phyloP scores from a whole-genome alignment of 2,329 filamentous ascomycete genomes.

The Epicoccum nigrum region DNA sequence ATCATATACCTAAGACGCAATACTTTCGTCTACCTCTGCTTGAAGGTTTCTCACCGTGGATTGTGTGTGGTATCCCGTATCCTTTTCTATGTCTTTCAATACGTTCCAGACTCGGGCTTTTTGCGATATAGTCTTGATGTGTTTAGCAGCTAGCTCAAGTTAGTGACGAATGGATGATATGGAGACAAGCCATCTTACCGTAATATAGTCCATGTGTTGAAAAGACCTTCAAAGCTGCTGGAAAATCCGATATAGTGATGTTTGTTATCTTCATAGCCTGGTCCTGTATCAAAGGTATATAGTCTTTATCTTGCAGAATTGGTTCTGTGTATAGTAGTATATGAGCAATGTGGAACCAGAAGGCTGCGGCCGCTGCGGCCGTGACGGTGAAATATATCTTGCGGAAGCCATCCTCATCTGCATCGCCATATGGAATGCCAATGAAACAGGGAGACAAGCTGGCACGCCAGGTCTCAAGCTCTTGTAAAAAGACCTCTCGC shows the following conservation, averaged over 20 bases:
- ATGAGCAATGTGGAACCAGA: constrained; percentile 43
- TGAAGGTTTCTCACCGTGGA: constrained; percentile 38
- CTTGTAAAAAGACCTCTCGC: constrained; percentile 32
- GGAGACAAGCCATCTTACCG: constrained; percentile 22
- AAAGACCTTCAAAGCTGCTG: constrained; percentile 39
- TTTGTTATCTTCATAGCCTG: constrained; percentile 38
- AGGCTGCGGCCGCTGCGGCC: constrained; percentile 37
- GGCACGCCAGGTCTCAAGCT: constrained; percentile 37
- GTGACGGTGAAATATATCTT: constrained; percentile 43
- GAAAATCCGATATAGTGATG: constrained; percentile 44
- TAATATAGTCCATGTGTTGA: constrained; percentile 42
- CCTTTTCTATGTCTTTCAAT: constrained; percentile 38
- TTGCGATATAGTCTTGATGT: constrained; percentile 39
- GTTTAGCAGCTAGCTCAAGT: constrained; percentile 39
- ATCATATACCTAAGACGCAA: constrained; percentile 2
- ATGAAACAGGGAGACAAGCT: constrained; percentile 38
- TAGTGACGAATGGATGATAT: neutral
- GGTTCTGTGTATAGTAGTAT: constrained; percentile 43
- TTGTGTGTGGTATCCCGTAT: constrained; percentile 41
- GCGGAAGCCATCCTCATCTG: constrained; percentile 39
- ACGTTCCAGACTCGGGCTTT: constrained; percentile 45
- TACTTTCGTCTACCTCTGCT: constrained; percentile 28
- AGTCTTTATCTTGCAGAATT: constrained; percentile 32
- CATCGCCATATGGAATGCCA: constrained; percentile 40
- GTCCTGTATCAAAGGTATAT: constrained; percentile 36